Evolutionary conservation across 1,139 yeast species (phyloP).

Genomic region (Kodamaea arcana): DNA sequence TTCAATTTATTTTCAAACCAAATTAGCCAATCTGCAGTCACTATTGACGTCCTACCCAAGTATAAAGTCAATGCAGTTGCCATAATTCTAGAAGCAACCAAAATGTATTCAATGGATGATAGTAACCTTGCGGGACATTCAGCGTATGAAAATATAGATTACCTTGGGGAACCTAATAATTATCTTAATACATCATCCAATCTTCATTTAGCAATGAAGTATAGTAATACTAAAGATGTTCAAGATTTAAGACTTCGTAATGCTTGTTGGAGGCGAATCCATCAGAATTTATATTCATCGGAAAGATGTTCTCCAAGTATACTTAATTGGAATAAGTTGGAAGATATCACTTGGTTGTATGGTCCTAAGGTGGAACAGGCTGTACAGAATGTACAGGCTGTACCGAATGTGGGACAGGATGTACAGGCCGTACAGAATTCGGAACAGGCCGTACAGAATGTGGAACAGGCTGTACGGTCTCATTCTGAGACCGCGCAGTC

Average conservation of each 20-base stretch:
- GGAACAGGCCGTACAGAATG: background rate
- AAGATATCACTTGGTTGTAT: conserved; percentile 45
- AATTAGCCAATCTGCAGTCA: background rate
- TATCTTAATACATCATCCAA: conserved; percentile 13
- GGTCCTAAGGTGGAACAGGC: conserved; percentile 32
- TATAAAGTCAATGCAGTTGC: background rate
- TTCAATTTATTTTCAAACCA: background rate
- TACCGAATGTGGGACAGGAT: conserved; percentile 1
- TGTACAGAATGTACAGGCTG: background rate
- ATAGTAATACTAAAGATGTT: conserved; percentile 5
- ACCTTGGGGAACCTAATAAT: conserved; percentile 16
- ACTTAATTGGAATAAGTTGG: conserved; percentile 43
- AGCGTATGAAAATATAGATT: conserved; percentile 36
- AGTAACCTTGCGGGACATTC: background rate
- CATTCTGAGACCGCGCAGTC: background rate
- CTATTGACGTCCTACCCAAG: conserved; percentile 2
- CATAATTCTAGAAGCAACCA: background rate
- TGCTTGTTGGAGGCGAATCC: conserved; percentile 42
- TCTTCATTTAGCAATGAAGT: conserved; percentile 9
- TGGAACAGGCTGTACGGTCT: background rate
- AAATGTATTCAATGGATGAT: conserved; percentile 1
- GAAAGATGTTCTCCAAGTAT: conserved; percentile 29
- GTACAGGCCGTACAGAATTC: background rate
- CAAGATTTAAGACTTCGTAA: conserved; percentile 29
- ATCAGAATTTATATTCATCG: conserved; percentile 28